These are phyloP conservation scores for Fistulina hepatica DNA, from an alignment of 1,284 basidiomycete genomes.

Conservation along the genomic window DNA sequence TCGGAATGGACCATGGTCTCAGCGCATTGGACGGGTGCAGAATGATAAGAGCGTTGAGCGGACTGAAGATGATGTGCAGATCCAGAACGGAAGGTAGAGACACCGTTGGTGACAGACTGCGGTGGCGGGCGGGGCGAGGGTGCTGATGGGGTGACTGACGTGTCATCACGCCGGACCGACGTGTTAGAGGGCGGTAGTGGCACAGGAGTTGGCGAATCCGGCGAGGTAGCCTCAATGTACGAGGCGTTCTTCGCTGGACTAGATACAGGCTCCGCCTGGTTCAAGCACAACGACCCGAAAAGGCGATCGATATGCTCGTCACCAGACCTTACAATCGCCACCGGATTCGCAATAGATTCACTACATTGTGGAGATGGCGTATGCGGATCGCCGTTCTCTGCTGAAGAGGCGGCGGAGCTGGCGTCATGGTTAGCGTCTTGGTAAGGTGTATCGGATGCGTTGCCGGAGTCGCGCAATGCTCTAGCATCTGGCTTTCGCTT, in stretches of 20 bases:
- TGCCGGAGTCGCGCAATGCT: constrained; percentile 15
- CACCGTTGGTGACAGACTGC: too few species aligned
- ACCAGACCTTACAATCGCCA: too few species aligned
- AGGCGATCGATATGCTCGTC: constrained; percentile 18
- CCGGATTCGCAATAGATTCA: too few species aligned
- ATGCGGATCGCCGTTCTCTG: constrained; percentile 47
- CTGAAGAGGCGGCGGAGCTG: constrained; percentile 54
- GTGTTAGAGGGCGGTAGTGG: too few species aligned
- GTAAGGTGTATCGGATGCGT: constrained; percentile 18
- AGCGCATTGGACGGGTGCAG: too few species aligned
- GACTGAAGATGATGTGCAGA: not conserved
- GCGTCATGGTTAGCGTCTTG: constrained; percentile 40
- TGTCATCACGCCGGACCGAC: too few species aligned
- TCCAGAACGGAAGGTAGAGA: not conserved
- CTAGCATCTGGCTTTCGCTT: constrained; percentile 10
- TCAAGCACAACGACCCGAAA: constrained; percentile 1
- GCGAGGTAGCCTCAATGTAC: constrained; percentile 11
- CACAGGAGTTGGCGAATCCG: not conserved
- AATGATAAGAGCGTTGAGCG: not conserved
- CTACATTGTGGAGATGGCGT: constrained; percentile 55
- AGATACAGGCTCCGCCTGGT: constrained; percentile 17
- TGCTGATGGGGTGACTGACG: too few species aligned
- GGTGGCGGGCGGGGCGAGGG: too few species aligned
- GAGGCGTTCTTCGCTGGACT: constrained; percentile 17
- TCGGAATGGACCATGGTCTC: not conserved